Base-by-base conservation (phyloP, 2,329 filamentous ascomycete genomes). In the Paecilomyces formosus region DNA sequence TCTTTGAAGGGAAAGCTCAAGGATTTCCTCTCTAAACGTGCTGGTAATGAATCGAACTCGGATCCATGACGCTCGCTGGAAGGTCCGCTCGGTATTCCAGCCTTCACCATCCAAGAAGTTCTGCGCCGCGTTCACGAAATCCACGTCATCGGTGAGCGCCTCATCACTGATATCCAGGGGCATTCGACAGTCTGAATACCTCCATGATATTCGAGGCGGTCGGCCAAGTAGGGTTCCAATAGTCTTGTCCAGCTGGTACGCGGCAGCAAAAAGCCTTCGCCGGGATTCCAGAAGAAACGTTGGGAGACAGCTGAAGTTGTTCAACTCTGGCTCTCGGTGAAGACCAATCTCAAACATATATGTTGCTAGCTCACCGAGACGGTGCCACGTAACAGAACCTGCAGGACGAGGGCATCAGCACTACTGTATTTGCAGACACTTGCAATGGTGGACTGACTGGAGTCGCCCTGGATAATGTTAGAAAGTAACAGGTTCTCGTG, bases 191-290 rank as follows among this genome's bases (percentile, higher is more conserved):
- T 35, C 31, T 2, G 31, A 35, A 35, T 35, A 15, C 2, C 31
- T 35, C 31, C 31, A 35, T 35, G 31, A 35, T 12, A 35, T 35
- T 7, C 31, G 9, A 11, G 31, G 31, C 11, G 31, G 31, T 8
- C 31, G 31, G 67, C 68, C 68, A 3, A 71, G 57, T 18, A 70
- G 66, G 1, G 68, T 71, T 11, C 65, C 66, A 11, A 71, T 60
- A 22, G 58, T 66, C 58, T 71, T 71, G 45, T 71, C 68, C 2
- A 69, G 55, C 39, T 68, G 65, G 35, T 71, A 70, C 0, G 63
- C 62, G 7, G 64, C 66, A 3, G 65, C 64, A 35, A 70, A 70
- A 1, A 62, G 57, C 57, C 71, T 59, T 18, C 66, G 60, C 4
- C 67, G 63, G 2, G 62, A 57, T 56, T 70, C 67, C 1, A 64